Base-by-base conservation (phyloP, 2,329 filamentous ascomycete genomes). In the Colletotrichum caudatum region DNA sequence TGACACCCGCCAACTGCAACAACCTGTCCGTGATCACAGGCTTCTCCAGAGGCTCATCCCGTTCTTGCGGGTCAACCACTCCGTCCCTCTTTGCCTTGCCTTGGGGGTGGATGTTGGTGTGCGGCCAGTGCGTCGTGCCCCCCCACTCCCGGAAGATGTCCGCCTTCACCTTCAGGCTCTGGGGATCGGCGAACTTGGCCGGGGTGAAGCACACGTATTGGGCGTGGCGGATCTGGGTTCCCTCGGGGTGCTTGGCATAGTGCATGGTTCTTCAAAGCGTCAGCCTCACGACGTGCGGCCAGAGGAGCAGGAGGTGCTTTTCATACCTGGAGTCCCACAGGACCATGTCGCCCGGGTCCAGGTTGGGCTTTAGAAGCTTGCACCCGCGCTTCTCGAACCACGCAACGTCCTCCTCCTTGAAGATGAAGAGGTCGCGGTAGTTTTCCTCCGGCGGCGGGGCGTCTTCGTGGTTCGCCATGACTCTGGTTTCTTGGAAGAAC, bases 201-300 rank as follows among this genome's bases (percentile, higher is more conserved):
- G 81, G 81, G 0, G 81, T 81, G 75, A 81, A 79, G 75, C 78
- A 81, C 23, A 77, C 78, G 62, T 82, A 83, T 60, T 79, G 77
- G 1, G 81, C 78, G 37, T 79, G 75, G 11, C 81, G 77, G 60
- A 82, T 78, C 44, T 79, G 77, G 18, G 80, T 74, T 26, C 78
- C 78, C 63, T 81, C 78, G 5, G 81, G 79, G 7, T 81, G 69
- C 18, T 75, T 71, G 46, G 78, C 72, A 39, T 71, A 75, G 61
- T 76, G 75, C 60, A 74, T 73, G 2, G 67, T 67, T 16, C 66
- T 69, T 39, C 0, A 8, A 12, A 14, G 26, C 8, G 5, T 66
- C 41, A 50, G 44, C 4, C 18, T 60, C 14, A 2, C 7, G 46
- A n/a, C 18, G 23, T 12, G 3, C 51, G 16, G 11, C 6, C 4